Percentiles rank a stretch among this genome's conserved stretches.
phyloP scores from a whole-genome alignment of 805 yeast species.

The Sungouiozyma intestinalis region DNA sequence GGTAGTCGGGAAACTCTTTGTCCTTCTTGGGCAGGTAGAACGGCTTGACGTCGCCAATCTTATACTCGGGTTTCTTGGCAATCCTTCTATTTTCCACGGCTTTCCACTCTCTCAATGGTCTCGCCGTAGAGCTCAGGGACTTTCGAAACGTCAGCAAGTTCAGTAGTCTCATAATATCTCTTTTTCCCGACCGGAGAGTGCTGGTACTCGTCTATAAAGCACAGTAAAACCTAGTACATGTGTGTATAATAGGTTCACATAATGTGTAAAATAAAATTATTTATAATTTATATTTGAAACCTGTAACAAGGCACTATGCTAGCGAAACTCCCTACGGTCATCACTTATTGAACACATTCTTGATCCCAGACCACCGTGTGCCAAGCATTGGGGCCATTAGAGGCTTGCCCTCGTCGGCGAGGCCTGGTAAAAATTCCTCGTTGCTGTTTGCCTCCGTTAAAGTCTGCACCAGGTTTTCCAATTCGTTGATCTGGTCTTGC shows the following conservation, averaged over 20 bases:
- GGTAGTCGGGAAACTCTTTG: slow-evolving; percentile 50
- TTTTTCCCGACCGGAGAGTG: no score
- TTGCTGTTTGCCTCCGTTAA: slow-evolving; percentile 26
- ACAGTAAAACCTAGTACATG: no score
- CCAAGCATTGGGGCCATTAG: slow-evolving; percentile 7
- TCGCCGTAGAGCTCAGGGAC: background rate
- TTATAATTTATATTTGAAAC: no score
- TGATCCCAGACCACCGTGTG: slow-evolving; percentile 13
- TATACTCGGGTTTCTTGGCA: slow-evolving; percentile 33
- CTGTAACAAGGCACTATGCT: no score
- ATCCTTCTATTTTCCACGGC: slow-evolving; percentile 39
- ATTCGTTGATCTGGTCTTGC: slow-evolving; percentile 40
- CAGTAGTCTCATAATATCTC: background rate
- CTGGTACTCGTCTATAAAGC: no score
- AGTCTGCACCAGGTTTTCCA: slow-evolving; percentile 34
- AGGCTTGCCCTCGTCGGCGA: background rate
- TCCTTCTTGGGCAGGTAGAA: slow-evolving; percentile 35
- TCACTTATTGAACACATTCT: slow-evolving; percentile 9
- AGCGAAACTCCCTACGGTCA: no score
- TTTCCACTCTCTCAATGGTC: slow-evolving; percentile 29
- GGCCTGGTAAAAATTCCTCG: slow-evolving; percentile 1
- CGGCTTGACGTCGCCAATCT: slow-evolving; percentile 48
- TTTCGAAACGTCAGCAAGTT: background rate
- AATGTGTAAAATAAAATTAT: no score
- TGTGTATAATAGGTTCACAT: no score